Evolutionary conservation across 352 stramenopile genomes (phyloP).

Genomic region (Phytophthora foliorum): DNA sequence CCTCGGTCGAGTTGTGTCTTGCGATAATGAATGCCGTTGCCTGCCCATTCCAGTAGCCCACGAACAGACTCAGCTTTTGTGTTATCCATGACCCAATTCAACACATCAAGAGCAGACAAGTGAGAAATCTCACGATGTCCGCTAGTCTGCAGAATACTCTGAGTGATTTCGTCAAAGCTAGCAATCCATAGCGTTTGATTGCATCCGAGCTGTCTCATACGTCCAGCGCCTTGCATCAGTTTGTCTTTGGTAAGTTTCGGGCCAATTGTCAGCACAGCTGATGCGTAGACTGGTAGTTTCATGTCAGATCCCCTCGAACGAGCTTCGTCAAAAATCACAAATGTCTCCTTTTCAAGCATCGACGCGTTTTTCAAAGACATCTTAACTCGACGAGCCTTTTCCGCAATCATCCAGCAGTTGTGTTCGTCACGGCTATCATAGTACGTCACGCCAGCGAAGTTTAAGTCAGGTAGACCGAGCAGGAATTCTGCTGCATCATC

Average conservation of each 20-base stretch:
- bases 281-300: conserved; percentile 72
- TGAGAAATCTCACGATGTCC: conserved; percentile 3
- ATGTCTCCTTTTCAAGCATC: conserved; percentile 82
- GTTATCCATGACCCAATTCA: conserved; percentile 92
- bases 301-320: conserved; percentile 90
- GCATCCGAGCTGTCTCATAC: conserved; percentile 82
- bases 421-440: conserved; percentile 67
- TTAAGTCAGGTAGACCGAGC: conserved; percentile 34
- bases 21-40: conserved; percentile 77
- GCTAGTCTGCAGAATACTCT: conserved; percentile 45
- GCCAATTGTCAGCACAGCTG: conserved; percentile 86
- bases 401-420: conserved; percentile 84
- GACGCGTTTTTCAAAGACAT: conserved; percentile 67
- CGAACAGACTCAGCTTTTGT: conserved; percentile 68
- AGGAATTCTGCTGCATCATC: conserved; percentile 64
- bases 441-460: conserved; percentile 76
- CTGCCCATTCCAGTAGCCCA: conserved; percentile 82
- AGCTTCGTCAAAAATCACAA: conserved; percentile 93
- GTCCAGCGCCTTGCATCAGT: conserved; percentile 91
- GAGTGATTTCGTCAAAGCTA: conserved; percentile 72
- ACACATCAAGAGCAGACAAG: conserved; percentile 43
- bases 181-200: conserved; percentile 77
- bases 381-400: conserved; percentile 55
- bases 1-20: conserved; percentile 32
- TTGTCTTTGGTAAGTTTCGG: conserved; percentile 93